These are phyloP conservation scores for Hypoxylon sp. DNA, from an alignment of 2,329 filamentous ascomycete species.

Conservation along the genomic window DNA sequence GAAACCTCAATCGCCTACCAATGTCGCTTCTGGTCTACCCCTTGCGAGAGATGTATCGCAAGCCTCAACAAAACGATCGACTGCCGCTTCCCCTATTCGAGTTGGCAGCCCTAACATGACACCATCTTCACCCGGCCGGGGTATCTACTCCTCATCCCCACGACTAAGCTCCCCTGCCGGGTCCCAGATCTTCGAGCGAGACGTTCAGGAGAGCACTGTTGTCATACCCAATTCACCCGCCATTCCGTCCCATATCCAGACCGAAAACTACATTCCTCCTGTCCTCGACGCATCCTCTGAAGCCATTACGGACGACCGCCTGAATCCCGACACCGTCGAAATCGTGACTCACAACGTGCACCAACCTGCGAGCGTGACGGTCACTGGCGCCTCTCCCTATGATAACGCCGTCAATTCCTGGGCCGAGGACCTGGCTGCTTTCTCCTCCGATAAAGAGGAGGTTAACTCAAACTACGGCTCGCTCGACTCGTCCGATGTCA, in stretches of 20 bases:
- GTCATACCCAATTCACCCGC: slow-evolving; percentile 80
- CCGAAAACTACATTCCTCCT: slow-evolving; percentile 92
- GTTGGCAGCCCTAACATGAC: slow-evolving; percentile 59
- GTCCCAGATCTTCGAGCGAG: slow-evolving; percentile 90
- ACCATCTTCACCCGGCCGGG: slow-evolving; percentile 74
- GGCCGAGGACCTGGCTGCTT: slow-evolving; percentile 68
- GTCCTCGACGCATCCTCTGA: slow-evolving; percentile 91
- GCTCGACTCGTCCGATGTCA: slow-evolving; percentile 81
- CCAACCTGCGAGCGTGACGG: slow-evolving; percentile 78
- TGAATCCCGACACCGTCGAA: slow-evolving; percentile 90
- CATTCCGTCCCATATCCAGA: slow-evolving; percentile 94
- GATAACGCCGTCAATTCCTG: slow-evolving; percentile 63
- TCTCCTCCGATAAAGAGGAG: slow-evolving; percentile 69
- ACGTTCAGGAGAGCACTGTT: slow-evolving; percentile 82
- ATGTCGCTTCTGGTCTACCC: slow-evolving; percentile 50
- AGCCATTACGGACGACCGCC: slow-evolving; percentile 86
- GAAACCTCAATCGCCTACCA: slow-evolving; percentile 52
- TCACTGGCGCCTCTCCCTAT: slow-evolving; percentile 62
- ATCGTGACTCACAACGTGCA: slow-evolving; percentile 90
- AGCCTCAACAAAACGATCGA: slow-evolving; percentile 54
- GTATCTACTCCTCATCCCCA: slow-evolving; percentile 76
- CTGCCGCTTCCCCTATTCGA: slow-evolving; percentile 58
- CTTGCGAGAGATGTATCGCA: slow-evolving; percentile 49
- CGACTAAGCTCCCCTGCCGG: slow-evolving; percentile 81
- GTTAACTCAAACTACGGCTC: slow-evolving; percentile 80